Evolutionary conservation across 2,329 filamentous ascomycete species (phyloP).

Genomic region (Fusarium xyrophilum): DNA sequence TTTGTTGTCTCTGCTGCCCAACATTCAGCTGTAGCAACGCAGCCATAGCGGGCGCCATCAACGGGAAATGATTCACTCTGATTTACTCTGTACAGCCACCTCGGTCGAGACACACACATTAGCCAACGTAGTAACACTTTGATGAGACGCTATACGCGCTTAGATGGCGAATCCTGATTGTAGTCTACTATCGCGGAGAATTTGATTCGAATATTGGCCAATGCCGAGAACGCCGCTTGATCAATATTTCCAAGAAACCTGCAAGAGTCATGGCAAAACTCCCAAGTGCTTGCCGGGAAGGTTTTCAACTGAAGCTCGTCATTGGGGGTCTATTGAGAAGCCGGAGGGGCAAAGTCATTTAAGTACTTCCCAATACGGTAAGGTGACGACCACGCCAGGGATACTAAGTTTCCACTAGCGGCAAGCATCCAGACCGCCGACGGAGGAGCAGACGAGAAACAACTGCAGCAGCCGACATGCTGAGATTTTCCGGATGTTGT

Average conservation of each 20-base stretch:
- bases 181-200: background rate
- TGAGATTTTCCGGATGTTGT: conserved; percentile 21
- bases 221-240: conserved; percentile 13
- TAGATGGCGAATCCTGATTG: conserved; percentile 1
- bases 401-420: conserved; percentile 28
- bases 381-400: conserved; percentile 4
- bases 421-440: conserved; percentile 31
- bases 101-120: background rate
- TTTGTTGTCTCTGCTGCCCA: conserved; percentile 12
- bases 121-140: background rate
- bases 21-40: conserved; percentile 25
- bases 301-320: conserved; percentile 12
- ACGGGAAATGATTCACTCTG: conserved; percentile 26
- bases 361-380: conserved; percentile 26
- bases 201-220: conserved; percentile 4
- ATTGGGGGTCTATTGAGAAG: conserved; percentile 31
- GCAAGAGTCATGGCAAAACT: conserved; percentile 20
- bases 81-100: background rate
- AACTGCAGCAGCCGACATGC: conserved; percentile 19
- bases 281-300: conserved; percentile 22
- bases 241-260: conserved; percentile 16
- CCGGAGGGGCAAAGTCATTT: conserved; percentile 28
- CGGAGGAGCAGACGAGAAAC: conserved; percentile 1
- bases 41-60: conserved; percentile 20
- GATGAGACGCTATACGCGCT: conserved; percentile 13